These are phyloP conservation scores for Russula vinacea DNA, from an alignment of 768 basidiomycete species.

Conservation along the genomic window DNA sequence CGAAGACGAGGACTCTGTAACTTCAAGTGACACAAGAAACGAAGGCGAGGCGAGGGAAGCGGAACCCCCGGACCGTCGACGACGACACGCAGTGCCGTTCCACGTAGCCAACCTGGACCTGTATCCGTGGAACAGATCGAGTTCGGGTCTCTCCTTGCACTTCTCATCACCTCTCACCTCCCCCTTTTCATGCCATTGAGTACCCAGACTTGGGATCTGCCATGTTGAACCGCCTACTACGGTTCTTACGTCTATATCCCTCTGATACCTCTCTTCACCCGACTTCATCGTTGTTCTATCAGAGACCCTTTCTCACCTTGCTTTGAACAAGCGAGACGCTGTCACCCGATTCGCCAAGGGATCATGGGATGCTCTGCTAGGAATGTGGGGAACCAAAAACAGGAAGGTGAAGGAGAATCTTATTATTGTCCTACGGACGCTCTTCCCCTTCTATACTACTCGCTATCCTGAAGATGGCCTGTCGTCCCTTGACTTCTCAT, in stretches of 20 bases:
- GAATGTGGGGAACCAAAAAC: slow-evolving; percentile 78
- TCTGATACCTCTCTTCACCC: slow-evolving; percentile 76
- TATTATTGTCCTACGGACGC: slow-evolving; percentile 62
- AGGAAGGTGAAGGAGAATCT: slow-evolving; percentile 74
- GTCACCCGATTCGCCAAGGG: slow-evolving; percentile 58
- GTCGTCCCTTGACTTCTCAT: slow-evolving; percentile 39
- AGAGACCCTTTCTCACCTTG: slow-evolving; percentile 66
- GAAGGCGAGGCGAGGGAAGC: slow-evolving; percentile 31
- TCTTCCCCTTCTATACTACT: slow-evolving; percentile 68
- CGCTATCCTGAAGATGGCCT: slow-evolving; percentile 24
- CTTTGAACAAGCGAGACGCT: slow-evolving; percentile 64
- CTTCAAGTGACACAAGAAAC: slow-evolving; percentile 38
- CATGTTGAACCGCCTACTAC: slow-evolving; percentile 57
- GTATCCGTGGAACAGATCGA: slow-evolving; percentile 64
- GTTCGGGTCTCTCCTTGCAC: slow-evolving; percentile 59
- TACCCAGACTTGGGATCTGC: slow-evolving; percentile 44
- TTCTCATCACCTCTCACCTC: slow-evolving; percentile 57
- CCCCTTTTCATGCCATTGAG: slow-evolving; percentile 52
- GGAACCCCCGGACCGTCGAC: slow-evolving; percentile 18
- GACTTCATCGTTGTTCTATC: slow-evolving; percentile 68
- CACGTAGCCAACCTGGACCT: slow-evolving; percentile 31
- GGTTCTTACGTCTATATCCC: slow-evolving; percentile 65
- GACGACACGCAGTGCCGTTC: slow-evolving; percentile 8
- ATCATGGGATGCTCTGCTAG: slow-evolving; percentile 62
- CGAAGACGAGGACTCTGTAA: slow-evolving; percentile 36